Percentiles rank a stretch among this genome's conserved stretches.
Evolutionary conservation across 2,329 filamentous ascomycete species (phyloP).

Genomic region (Colletotrichum tabaci): DNA sequence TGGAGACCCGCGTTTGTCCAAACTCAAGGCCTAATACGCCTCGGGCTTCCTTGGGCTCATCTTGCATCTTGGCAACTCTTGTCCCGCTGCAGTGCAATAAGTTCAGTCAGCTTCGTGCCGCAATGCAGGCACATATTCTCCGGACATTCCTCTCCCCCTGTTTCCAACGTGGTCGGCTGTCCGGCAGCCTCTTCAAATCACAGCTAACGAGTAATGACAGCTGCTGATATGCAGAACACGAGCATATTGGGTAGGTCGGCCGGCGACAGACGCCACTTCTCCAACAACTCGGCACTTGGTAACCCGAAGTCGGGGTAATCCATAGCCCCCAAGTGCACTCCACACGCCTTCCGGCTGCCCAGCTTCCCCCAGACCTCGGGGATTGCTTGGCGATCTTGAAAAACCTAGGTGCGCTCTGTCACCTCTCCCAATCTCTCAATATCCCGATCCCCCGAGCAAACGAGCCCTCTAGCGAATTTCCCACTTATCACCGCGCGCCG

Average conservation of each 20-base stretch:
- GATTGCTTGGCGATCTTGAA: slow-evolving; percentile 24
- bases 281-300: slow-evolving; percentile 17
- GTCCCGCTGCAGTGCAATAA: neutral
- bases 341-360: neutral
- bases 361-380: slow-evolving; percentile 1
- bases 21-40: neutral
- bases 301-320: slow-evolving; percentile 26
- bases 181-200: neutral
- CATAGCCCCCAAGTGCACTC: neutral
- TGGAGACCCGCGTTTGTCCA: too few species aligned
- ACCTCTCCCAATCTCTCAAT: slow-evolving; percentile 18
- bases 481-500: slow-evolving; percentile 28
- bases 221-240: neutral
- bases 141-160: too few species aligned
- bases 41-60: neutral
- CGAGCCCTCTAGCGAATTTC: slow-evolving; percentile 12
- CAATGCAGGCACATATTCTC: neutral
- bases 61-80: neutral
- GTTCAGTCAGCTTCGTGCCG: neutral
- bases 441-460: slow-evolving; percentile 21
- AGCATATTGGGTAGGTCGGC: slow-evolving; percentile 7
- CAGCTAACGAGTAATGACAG: neutral
- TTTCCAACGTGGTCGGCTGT: neutral
- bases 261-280: slow-evolving; percentile 1
- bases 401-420: slow-evolving; percentile 9